Evolutionary conservation across 805 yeast genomes (phyloP).

Genomic region (Candida coleopterorum): DNA sequence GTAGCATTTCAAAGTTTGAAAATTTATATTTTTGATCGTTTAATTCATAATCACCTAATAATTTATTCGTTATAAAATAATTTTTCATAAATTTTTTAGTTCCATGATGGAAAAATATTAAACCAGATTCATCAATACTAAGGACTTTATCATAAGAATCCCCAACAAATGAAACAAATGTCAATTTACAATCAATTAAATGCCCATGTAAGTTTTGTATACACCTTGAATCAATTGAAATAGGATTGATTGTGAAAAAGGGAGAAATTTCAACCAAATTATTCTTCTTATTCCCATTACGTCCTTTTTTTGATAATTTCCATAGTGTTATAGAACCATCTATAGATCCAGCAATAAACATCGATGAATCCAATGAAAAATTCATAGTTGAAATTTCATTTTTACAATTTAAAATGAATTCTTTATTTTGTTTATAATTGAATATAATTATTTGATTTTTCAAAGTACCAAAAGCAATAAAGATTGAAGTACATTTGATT

Average conservation of each 20-base stretch:
- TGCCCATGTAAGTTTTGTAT: constrained; percentile 26
- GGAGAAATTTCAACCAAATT: constrained; percentile 46
- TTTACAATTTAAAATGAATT: constrained; percentile 34
- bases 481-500: constrained; percentile 24
- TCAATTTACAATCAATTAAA: constrained; percentile 19
- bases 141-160: constrained; percentile 25
- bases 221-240: constrained; percentile 20
- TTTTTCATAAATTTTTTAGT: constrained; percentile 52
- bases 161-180: constrained; percentile 23
- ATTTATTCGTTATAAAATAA: constrained; percentile 41
- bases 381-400: constrained; percentile 37
- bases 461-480: constrained; percentile 64
- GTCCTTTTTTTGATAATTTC: constrained; percentile 53
- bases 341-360: constrained; percentile 62
- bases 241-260: constrained; percentile 33
- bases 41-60: constrained; percentile 45
- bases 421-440: constrained; percentile 60
- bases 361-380: constrained; percentile 64
- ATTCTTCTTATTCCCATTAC: too few species aligned
- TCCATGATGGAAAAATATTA: constrained; percentile 62
- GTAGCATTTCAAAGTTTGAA: constrained; percentile 43
- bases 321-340: constrained; percentile 66
- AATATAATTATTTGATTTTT: constrained; percentile 64
- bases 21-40: constrained; percentile 15
- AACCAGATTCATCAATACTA: constrained; percentile 30